Evolutionary conservation across 2,329 filamentous ascomycete genomes (phyloP).

Genomic region (Sporothrix dimorphospora): DNA sequence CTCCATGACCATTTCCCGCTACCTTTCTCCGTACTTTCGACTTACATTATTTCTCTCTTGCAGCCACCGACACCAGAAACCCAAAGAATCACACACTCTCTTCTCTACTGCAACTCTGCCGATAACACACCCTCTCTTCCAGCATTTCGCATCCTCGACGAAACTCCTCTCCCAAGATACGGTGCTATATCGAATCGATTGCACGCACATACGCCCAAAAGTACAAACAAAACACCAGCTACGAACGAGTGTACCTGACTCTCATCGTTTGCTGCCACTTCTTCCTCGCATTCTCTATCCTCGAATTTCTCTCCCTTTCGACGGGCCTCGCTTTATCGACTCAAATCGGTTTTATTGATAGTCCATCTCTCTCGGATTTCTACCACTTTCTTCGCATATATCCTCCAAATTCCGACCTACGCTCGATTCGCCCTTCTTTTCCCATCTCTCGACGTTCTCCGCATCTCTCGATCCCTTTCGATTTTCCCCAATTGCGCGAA

Average conservation of each 20-base stretch:
- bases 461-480: neutral
- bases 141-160: neutral
- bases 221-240: neutral
- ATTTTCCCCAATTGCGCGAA: conserved; percentile 7
- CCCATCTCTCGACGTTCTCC: neutral
- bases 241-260: neutral
- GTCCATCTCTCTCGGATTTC: neutral
- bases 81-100: neutral
- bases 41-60: conserved; percentile 10
- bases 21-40: conserved; percentile 9
- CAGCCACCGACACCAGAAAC: neutral
- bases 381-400: neutral
- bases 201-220: neutral
- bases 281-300: neutral
- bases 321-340: neutral
- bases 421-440: neutral
- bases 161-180: neutral
- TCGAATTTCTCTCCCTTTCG: neutral
- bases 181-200: neutral
- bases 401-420: neutral
- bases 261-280: neutral
- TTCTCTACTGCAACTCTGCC: neutral
- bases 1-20: conserved; percentile 15
- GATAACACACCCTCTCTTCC: neutral
- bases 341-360: neutral